Percentiles rank a stretch among this genome's conserved stretches.
These are phyloP conservation scores for Cyclostephanos invisitatus DNA, from an alignment of 108 stramenopile genomes.

Conservation along the genomic window DNA sequence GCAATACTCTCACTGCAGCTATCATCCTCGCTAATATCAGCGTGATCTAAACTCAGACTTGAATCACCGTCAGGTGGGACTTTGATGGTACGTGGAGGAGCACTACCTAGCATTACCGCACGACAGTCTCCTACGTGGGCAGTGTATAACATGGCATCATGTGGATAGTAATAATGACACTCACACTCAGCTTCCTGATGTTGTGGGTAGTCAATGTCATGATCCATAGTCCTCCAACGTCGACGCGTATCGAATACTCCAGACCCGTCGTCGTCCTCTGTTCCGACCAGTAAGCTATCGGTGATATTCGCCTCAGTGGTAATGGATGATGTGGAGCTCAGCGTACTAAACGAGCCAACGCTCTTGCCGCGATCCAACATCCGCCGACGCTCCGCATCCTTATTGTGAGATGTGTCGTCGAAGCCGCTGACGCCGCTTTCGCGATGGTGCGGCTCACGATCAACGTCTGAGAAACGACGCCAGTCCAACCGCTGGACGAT, in stretches of 20 bases:
- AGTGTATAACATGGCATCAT: slow-evolving; percentile 82
- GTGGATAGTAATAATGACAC: slow-evolving; percentile 76
- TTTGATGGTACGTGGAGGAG: slow-evolving; percentile 82
- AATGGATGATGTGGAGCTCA: slow-evolving; percentile 69
- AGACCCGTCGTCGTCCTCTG: slow-evolving; percentile 73
- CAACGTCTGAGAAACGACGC: slow-evolving; percentile 45
- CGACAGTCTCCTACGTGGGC: slow-evolving; percentile 88
- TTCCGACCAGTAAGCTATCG: slow-evolving; percentile 62
- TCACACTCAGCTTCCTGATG: slow-evolving; percentile 58
- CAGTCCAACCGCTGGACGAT: slow-evolving; percentile 78
- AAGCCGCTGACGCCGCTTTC: slow-evolving; percentile 51
- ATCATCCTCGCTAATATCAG: slow-evolving; percentile 71
- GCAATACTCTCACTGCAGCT: slow-evolving; percentile 75
- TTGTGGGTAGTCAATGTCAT: slow-evolving; percentile 39
- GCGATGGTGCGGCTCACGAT: slow-evolving; percentile 49
- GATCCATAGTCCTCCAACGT: slow-evolving; percentile 33
- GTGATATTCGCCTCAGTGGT: slow-evolving; percentile 62
- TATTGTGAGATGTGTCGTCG: slow-evolving; percentile 74
- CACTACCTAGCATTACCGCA: slow-evolving; percentile 78
- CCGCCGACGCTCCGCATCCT: slow-evolving; percentile 74
- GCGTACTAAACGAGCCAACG: slow-evolving; percentile 70
- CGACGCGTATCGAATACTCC: slow-evolving; percentile 37
- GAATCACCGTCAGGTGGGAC: slow-evolving; percentile 58
- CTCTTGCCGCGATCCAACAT: slow-evolving; percentile 78
- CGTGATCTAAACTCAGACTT: slow-evolving; percentile 31